These are phyloP conservation scores for Terana coerulea DNA, from an alignment of 768 basidiomycete species.

Conservation along the genomic window DNA sequence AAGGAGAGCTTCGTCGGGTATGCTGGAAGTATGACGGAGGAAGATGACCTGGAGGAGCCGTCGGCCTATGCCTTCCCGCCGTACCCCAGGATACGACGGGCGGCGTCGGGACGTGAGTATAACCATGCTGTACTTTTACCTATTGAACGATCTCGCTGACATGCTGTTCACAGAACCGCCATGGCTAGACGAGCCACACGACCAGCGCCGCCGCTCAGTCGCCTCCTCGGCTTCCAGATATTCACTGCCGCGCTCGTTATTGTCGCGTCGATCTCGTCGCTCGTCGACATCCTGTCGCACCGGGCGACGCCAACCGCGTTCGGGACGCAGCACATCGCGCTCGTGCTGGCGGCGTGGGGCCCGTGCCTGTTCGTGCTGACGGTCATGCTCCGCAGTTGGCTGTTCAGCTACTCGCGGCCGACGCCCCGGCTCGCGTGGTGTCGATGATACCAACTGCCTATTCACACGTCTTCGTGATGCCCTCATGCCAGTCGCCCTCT, in stretches of 20 bases:
- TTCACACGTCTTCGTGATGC: too few species aligned
- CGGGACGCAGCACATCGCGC: slow-evolving; percentile 62
- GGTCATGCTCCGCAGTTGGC: background rate
- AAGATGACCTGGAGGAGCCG: slow-evolving; percentile 11
- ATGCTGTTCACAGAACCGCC: slow-evolving; percentile 3
- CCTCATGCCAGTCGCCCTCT: too few species aligned
- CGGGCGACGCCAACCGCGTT: slow-evolving; percentile 54
- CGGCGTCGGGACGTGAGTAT: slow-evolving; percentile 10
- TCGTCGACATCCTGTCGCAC: slow-evolving; percentile 44
- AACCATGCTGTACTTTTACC: too few species aligned
- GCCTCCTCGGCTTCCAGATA: slow-evolving; percentile 53
- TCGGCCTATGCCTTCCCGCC: slow-evolving; percentile 7
- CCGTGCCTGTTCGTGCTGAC: slow-evolving; percentile 53
- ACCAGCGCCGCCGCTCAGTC: slow-evolving; percentile 5
- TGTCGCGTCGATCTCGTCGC: slow-evolving; percentile 38
- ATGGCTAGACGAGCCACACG: slow-evolving; percentile 8
- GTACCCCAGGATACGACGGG: slow-evolving; percentile 8
- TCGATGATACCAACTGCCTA: too few species aligned
- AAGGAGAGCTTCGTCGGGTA: slow-evolving; percentile 19
- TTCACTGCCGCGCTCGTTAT: slow-evolving; percentile 25
- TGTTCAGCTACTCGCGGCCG: background rate
- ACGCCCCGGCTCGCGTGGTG: background rate
- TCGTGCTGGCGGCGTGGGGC: slow-evolving; percentile 57
- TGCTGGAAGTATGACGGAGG: slow-evolving; percentile 7
- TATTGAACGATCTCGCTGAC: too few species aligned